Conservation (phyloP, 176 grass and related monocot species). For the Raddia guianensis region DNA sequence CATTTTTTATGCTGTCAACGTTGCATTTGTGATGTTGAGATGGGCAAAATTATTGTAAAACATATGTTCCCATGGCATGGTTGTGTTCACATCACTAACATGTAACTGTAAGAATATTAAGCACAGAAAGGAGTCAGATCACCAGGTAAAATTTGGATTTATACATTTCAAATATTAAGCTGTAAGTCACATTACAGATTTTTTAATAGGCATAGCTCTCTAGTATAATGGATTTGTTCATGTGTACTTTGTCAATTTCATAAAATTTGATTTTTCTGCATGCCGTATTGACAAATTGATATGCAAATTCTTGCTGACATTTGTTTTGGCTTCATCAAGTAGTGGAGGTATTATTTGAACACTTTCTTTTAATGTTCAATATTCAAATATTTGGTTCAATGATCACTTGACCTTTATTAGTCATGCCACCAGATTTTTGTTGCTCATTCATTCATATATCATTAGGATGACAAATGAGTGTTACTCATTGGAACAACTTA, state of each 20-base stretch:
- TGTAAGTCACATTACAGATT: background rate
- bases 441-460: background rate
- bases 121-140: background rate
- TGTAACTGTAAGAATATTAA: no score
- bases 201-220: background rate
- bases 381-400: background rate
- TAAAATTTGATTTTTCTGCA: background rate
- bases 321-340: background rate
- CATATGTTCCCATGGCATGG: background rate
- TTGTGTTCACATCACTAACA: background rate
- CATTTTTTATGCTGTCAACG: background rate
- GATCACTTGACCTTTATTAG: background rate
- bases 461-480: background rate
- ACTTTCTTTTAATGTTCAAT: background rate
- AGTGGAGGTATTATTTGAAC: background rate
- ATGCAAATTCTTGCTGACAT: background rate
- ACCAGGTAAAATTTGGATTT: background rate
- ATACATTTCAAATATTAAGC: background rate
- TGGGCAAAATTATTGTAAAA: background rate
- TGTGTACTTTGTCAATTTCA: constrained; percentile 5
- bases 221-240: background rate
- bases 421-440: background rate
- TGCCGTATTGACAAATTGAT: background rate
- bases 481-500: background rate
- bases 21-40: background rate